These are phyloP conservation scores for Leptographium lundbergii DNA, from an alignment of 2,329 filamentous ascomycete species.

Conservation along the genomic window DNA sequence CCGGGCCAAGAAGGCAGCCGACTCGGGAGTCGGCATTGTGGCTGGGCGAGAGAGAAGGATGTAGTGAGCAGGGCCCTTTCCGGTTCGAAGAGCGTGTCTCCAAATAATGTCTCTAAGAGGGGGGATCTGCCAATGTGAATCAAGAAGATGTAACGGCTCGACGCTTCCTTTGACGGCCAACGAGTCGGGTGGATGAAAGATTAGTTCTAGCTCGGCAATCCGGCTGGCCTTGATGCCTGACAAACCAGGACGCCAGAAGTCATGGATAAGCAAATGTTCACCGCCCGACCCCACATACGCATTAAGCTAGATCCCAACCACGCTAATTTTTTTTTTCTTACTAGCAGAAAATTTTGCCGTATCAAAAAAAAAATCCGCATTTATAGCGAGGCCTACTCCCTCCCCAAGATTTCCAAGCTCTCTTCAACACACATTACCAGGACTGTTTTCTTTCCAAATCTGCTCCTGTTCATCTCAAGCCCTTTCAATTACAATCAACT, in stretches of 20 bases:
- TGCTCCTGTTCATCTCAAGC: background rate
- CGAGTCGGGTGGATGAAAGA: background rate
- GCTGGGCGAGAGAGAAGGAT: background rate
- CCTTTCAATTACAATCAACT: background rate
- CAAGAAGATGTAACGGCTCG: background rate
- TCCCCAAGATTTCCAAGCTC: background rate
- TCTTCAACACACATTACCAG: background rate
- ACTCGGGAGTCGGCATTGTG: slow-evolving; percentile 73
- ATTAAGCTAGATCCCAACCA: slow-evolving; percentile 9
- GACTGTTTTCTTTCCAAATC: background rate
- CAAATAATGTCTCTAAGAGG: background rate
- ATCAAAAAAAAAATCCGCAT: slow-evolving; percentile 7
- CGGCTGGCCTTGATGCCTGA: background rate
- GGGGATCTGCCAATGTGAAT: background rate
- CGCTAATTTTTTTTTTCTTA: slow-evolving; percentile 9
- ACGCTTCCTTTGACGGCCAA: background rate
- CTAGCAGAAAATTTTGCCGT: slow-evolving; percentile 13
- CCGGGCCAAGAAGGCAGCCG: slow-evolving; percentile 66
- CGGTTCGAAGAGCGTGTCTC: background rate
- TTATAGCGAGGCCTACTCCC: background rate
- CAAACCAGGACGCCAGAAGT: background rate
- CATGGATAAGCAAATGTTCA: slow-evolving; percentile 6
- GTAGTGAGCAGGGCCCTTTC: background rate
- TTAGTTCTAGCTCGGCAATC: background rate
- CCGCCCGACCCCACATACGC: slow-evolving; percentile 13